Evolutionary conservation across 108 stramenopile genomes (phyloP).

Genomic region (Aurantiochytrium sp.): DNA sequence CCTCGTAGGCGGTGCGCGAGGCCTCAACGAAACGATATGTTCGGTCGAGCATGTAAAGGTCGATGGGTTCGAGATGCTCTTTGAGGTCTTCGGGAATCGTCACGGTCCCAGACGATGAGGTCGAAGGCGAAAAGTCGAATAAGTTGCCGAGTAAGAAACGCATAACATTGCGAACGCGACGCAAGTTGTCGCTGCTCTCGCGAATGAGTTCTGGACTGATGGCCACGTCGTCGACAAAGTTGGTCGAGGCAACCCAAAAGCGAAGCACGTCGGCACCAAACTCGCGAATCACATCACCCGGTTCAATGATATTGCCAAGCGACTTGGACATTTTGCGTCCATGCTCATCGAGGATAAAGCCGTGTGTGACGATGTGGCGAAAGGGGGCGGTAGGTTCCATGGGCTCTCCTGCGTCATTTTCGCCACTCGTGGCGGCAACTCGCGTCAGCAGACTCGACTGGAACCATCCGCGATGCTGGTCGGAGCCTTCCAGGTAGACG

Average conservation of each 20-base stretch:
- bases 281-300: slow-evolving; percentile 77
- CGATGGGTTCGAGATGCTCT: slow-evolving; percentile 70
- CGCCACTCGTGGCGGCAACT: slow-evolving; percentile 63
- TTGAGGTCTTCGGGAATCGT: not conserved
- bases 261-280: slow-evolving; percentile 96
- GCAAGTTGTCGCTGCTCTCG: slow-evolving; percentile 81
- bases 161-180: slow-evolving; percentile 89
- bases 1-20: slow-evolving; percentile 72
- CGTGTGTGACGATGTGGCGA: slow-evolving; percentile 92
- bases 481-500: slow-evolving; percentile 50
- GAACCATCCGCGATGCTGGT: slow-evolving; percentile 98
- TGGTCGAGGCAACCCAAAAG: slow-evolving; percentile 90
- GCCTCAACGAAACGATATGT: slow-evolving; percentile 65
- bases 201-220: slow-evolving; percentile 83
- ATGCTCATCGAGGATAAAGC: slow-evolving; percentile 94
- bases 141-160: slow-evolving; percentile 88
- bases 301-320: slow-evolving; percentile 94
- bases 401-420: not conserved
- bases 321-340: slow-evolving; percentile 98
- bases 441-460: slow-evolving; percentile 90
- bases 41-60: slow-evolving; percentile 88
- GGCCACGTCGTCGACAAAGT: slow-evolving; percentile 86
- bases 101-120: slow-evolving; percentile 43
- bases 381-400: slow-evolving; percentile 55
- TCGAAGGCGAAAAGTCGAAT: slow-evolving; percentile 71